Conservation (phyloP, 2,329 filamentous ascomycete genomes). For the Colletotrichum noveboracense region DNA sequence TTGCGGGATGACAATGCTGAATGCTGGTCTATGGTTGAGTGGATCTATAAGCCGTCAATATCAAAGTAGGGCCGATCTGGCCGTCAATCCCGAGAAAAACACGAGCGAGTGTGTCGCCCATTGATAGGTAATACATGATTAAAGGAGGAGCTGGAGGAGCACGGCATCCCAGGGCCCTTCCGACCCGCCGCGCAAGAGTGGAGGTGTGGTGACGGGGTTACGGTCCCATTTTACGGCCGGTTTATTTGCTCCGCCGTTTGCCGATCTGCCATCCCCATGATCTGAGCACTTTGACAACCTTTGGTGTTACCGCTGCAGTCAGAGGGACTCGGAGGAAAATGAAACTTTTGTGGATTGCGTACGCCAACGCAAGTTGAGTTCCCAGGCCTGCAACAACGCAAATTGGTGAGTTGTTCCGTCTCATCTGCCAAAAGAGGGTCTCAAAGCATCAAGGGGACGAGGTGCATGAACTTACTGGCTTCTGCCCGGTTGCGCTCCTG, state of each 20-base stretch:
- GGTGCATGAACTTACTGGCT: constrained; percentile 69
- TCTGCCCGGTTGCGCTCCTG: constrained; percentile 65
- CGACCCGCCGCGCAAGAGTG: neutral
- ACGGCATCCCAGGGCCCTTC: neutral
- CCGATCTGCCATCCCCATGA: constrained; percentile 96
- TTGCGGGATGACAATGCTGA: neutral
- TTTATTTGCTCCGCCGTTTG: constrained; percentile 49
- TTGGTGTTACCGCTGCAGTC: constrained; percentile 88
- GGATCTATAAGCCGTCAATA: constrained; percentile 14
- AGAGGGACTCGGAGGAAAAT: constrained; percentile 95
- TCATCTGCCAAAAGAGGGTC: neutral
- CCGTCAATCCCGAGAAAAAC: neutral
- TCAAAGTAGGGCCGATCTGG: neutral
- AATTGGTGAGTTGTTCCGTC: constrained; percentile 20
- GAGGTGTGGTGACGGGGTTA: neutral
- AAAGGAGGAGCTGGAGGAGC: neutral
- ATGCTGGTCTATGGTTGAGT: constrained; percentile 16
- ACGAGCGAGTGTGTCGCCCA: neutral
- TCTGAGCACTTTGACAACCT: constrained; percentile 87
- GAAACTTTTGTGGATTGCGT: constrained; percentile 97
- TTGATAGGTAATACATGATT: constrained; percentile 13
- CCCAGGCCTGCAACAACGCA: constrained; percentile 54
- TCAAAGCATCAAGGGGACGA: neutral
- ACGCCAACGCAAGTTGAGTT: constrained; percentile 90
- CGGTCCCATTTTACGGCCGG: neutral